Conservation (phyloP, 2,329 filamentous ascomycete species). For the Alternaria sp. region DNA sequence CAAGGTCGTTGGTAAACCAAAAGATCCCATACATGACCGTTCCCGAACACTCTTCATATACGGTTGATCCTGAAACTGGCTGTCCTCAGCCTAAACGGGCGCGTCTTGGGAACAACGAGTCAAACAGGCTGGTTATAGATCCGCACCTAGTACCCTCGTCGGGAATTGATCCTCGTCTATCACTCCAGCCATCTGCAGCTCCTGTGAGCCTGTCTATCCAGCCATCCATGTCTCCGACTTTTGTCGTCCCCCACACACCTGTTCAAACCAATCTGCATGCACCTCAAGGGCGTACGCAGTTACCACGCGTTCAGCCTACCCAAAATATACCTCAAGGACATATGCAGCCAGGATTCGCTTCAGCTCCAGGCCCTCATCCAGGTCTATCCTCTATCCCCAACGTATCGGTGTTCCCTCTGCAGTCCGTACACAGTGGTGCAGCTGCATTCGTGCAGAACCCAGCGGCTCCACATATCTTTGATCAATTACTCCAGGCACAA, state of each 20-base stretch:
- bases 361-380: not conserved
- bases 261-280: not conserved
- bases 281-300: not conserved
- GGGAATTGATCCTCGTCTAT: no score
- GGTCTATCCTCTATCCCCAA: not conserved
- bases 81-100: not conserved
- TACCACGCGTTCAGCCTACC: not conserved
- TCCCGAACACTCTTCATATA: not conserved
- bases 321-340: not conserved
- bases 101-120: not conserved
- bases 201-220: not conserved
- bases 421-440: not conserved
- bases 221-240: not conserved
- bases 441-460: slow-evolving; percentile 5
- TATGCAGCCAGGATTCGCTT: not conserved
- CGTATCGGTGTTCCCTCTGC: not conserved
- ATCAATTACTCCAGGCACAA: slow-evolving; percentile 2
- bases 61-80: not conserved
- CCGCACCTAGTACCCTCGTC: not conserved
- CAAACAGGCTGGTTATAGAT: not conserved
- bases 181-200: not conserved
- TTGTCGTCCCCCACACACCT: not conserved
- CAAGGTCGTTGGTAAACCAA: not conserved
- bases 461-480: not conserved
- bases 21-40: not conserved